These are phyloP conservation scores for Galeopsis tetrahit DNA, from an alignment of 257 asterid species.

Conservation along the genomic window DNA sequence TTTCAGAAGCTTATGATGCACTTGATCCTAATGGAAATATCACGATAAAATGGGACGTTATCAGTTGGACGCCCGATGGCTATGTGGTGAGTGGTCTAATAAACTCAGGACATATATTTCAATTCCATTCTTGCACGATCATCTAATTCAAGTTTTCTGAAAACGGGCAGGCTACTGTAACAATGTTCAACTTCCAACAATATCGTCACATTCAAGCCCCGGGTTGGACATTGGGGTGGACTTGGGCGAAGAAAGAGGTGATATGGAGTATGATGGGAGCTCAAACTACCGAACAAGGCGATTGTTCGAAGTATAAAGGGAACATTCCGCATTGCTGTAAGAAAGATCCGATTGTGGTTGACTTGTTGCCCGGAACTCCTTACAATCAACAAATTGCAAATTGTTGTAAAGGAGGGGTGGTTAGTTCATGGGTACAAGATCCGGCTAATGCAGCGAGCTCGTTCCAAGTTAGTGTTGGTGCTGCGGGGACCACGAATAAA, in stretches of 20 bases:
- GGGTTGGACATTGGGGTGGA: constrained; percentile 96
- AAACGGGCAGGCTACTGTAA: constrained; percentile 65
- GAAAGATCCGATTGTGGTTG: constrained; percentile 69
- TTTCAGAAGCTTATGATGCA: constrained; percentile 59
- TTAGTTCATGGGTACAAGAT: constrained; percentile 70
- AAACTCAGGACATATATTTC: neutral
- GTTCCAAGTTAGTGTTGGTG: constrained; percentile 70
- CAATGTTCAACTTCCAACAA: constrained; percentile 89
- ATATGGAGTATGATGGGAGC: constrained; percentile 88
- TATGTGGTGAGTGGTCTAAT: constrained; percentile 50
- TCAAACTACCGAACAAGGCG: constrained; percentile 91
- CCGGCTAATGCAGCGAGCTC: constrained; percentile 65
- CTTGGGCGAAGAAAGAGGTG: constrained; percentile 93
- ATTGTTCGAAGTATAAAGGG: constrained; percentile 74
- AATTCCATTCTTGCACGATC: neutral
- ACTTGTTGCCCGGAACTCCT: constrained; percentile 74
- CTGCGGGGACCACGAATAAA: constrained; percentile 67
- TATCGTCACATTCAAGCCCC: constrained; percentile 92
- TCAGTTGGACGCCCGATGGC: constrained; percentile 68
- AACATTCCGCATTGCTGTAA: constrained; percentile 65
- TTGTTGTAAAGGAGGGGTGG: constrained; percentile 83
- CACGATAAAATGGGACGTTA: constrained; percentile 67
- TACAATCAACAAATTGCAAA: constrained; percentile 77
- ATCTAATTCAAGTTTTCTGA: constrained; percentile 3
- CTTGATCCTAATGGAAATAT: constrained; percentile 71